These are phyloP conservation scores for Emergomyces pasteurianus DNA, from an alignment of 2,329 filamentous ascomycete species.

Conservation along the genomic window DNA sequence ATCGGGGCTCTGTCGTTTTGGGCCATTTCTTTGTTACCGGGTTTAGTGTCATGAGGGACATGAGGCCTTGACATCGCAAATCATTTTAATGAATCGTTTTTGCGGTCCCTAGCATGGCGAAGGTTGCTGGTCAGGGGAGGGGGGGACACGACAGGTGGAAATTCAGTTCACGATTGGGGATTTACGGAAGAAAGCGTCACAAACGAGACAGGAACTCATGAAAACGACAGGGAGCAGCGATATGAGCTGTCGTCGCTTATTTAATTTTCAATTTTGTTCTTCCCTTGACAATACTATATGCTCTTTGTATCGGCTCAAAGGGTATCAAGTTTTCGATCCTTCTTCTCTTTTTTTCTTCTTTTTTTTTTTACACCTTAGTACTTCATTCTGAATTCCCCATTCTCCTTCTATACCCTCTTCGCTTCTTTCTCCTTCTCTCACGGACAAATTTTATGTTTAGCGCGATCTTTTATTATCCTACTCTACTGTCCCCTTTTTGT, in stretches of 20 bases:
- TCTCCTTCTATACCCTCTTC: neutral
- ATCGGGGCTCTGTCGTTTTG: neutral
- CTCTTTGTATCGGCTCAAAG: neutral
- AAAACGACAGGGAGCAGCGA: neutral
- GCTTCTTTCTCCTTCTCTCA: neutral
- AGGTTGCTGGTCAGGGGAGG: neutral
- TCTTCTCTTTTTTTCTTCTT: neutral
- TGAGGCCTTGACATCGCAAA: neutral
- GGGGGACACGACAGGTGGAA: neutral
- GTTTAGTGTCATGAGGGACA: neutral
- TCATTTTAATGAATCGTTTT: neutral
- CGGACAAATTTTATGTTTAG: neutral
- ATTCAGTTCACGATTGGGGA: neutral
- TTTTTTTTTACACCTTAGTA: neutral
- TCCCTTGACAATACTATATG: neutral
- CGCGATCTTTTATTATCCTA: neutral
- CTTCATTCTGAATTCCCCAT: neutral
- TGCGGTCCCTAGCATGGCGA: neutral
- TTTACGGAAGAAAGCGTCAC: neutral
- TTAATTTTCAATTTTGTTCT: neutral
- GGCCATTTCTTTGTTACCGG: neutral
- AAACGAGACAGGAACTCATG: neutral
- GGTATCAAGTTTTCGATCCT: neutral
- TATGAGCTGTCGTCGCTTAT: neutral
- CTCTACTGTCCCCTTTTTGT: neutral